These are phyloP conservation scores for Coniferiporia sulphurascens DNA, from an alignment of 1,284 basidiomycete genomes.

Conservation along the genomic window DNA sequence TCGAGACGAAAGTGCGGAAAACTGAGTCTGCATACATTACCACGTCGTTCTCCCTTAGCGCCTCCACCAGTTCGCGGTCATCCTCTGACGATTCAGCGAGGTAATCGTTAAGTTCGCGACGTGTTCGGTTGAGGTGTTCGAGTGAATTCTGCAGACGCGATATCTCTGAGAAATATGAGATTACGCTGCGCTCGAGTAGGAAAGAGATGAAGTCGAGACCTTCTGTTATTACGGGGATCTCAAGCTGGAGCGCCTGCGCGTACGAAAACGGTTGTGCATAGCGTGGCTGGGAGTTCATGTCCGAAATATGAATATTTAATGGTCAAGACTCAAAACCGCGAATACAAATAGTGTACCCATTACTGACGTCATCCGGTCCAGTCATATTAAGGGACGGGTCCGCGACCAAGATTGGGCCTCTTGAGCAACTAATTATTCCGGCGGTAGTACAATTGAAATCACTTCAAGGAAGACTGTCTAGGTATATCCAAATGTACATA, in stretches of 20 bases:
- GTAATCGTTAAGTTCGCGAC: conserved; percentile 2
- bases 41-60: conserved; percentile 14
- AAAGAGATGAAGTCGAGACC: not conserved
- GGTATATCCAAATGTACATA: no score
- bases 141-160: conserved; percentile 15
- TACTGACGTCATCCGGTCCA: not conserved
- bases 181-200: not conserved
- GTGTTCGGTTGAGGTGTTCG: conserved; percentile 10
- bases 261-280: conserved; percentile 15
- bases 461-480: no score
- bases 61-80: conserved; percentile 5
- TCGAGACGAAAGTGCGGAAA: not conserved
- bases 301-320: not conserved
- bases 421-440: no score
- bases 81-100: not conserved
- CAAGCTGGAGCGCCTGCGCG: conserved; percentile 4
- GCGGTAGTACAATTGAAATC: no score
- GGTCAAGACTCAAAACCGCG: not conserved
- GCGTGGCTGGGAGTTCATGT: conserved; percentile 13
- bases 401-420: no score
- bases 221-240: conserved; percentile 14
- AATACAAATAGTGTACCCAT: no score
- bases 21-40: conserved; percentile 11
- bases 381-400: not conserved
- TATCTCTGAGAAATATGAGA: conserved; percentile 6